Base-by-base conservation (phyloP, 169 alveolate species). In the Plasmodium cynomolgi region DNA sequence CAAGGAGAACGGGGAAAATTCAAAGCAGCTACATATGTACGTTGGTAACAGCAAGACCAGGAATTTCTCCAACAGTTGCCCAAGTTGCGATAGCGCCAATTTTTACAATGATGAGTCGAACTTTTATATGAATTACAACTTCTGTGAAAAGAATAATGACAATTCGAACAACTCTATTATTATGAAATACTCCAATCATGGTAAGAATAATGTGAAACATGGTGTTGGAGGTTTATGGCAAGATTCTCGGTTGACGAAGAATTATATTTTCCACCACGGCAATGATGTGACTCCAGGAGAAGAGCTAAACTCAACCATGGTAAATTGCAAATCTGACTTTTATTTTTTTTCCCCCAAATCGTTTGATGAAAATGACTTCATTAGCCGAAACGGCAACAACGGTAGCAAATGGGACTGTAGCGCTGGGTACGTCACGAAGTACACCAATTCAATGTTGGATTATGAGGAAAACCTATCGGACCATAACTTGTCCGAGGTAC, bases 21-120 rank as follows among this genome's bases (percentile, higher is more conserved):
- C 41, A 23, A 90, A 80, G 26, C 34, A 80, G 34, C 11, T 47
- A 39, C 26, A 80, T 62, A 74, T 17, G 9, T 85, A 85, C 47
- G 26, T 85, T n/a, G 11, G 80, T 54, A 80, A 79, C 72, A 79
- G 26, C 33, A 90, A 74, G 58, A 6, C 37, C 6, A 68, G 73
- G 56, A 90, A 90, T 37, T 79, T 39, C 33, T 90, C 94, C 9
- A 90, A 90, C 71, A 90, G 94, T 90, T 90, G 47, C 44, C 91
- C 37, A 44, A 90, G 82, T 80, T 90, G 84, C 47, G 94, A 90
- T 39, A 90, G 90, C 34, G 82, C 33, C 23, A 80, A 90, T 71
- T 68, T 50, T 85, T 68, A 62, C 81, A 85, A 85, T 75, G 92
- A 84, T 44, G 92, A 84, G 77, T 84, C 84, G 37, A 84, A 84